Base-by-base conservation (phyloP, 2,329 filamentous ascomycete species). In the Tolypocladium ovalisporum region DNA sequence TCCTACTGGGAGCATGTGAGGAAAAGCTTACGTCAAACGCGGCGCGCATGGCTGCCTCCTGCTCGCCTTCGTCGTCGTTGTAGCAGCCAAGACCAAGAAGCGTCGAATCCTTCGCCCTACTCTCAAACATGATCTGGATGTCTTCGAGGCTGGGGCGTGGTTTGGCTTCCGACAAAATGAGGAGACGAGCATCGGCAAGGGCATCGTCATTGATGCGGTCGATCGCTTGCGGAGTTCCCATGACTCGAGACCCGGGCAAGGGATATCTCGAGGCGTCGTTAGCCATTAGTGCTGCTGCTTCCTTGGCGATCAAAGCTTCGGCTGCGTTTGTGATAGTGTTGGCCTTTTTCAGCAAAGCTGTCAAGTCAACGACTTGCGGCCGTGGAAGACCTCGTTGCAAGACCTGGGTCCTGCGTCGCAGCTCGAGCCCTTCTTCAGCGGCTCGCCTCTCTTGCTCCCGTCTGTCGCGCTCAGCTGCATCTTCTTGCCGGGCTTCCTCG, bases 391-490 rank as follows among this genome's bases (percentile, higher is more conserved):
- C 83, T 63, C 82, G 85, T 73, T 97, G 93, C 71, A 97, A 85
- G n/a, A 96, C 92, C 67, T 96, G 91, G 1, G 89, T 95, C 65
- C 94, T 86, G 54, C 92, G 82, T 69, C 84, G 86, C 66, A 90
- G 88, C 64, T 97, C 92, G 15, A 86, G 81, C 67, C 87, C 88
- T 66, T 92, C 84, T 56, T 73, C 83, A 66, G 86, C 88, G 66
- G 92, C 86, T 42, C 81, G 81, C 54, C 87, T 83, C 61, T 88
- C 84, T 52, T 82, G 82, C 68, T 96, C 90, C 59, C 89, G 82
- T 57, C 85, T 83, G 69, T 97, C 94, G 39, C 89, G 83, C 62
- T 92, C 85, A 19, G 89, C 90, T 5, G 79, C 77, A 62, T 81
- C 79, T 63, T 82, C 79, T 56, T 82, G 81, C 13, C 80, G 66